Evolutionary conservation across 306 rosid genomes (phyloP), one percentile per base, ranked within the genome.

Genomic region (Cyamopsis tetragonoloba): DNA sequence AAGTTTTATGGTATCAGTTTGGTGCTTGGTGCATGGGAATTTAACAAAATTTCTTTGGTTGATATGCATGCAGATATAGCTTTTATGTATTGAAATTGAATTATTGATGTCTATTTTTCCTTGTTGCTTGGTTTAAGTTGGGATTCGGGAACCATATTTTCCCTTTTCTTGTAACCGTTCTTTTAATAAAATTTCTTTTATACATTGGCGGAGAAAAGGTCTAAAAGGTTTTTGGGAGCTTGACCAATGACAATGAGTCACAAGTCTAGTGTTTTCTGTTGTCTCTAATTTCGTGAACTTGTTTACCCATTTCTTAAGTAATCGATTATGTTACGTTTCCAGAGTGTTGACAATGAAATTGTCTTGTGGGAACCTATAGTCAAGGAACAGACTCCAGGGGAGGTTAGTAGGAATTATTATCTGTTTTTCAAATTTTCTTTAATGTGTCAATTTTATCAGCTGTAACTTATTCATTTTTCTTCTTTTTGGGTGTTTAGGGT

Each of bases 311-410:
- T 62, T 66, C 72, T 55, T 31, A 20, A 53, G 19, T 63, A 53
- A 70, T 57, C 34, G 14, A 24, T 39, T 62, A 3, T 64, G 54
- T 71, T 38, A 31, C 37, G n/a, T 53, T 79, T 75, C 37, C 82
- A 90, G 97, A 93, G 99, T 74, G 97, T 90, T 80, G 99, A 93
- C 85, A 83, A 82, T 26, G 99, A 93, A 85, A 88, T 90, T 54
- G 84, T 90, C 68, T 79, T 93, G 82, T 93, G 99, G 99, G 99
- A 90, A 64, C 95, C 97, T 27, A 88, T 81, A 86, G 81, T 86
- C 81, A 93, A 93, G 90, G 97, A 93, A 43, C 97, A 93, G 61
- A 79, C 87, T 63, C 92, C 96, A n/a, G 97, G 99, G 47, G 96
- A 88, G 97, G 99, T 90, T 55, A 79, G 99, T 90, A 26, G 79